Evolutionary conservation across 2,329 filamentous ascomycete genomes (phyloP).

Genomic region (Bipolaris gigantea): DNA sequence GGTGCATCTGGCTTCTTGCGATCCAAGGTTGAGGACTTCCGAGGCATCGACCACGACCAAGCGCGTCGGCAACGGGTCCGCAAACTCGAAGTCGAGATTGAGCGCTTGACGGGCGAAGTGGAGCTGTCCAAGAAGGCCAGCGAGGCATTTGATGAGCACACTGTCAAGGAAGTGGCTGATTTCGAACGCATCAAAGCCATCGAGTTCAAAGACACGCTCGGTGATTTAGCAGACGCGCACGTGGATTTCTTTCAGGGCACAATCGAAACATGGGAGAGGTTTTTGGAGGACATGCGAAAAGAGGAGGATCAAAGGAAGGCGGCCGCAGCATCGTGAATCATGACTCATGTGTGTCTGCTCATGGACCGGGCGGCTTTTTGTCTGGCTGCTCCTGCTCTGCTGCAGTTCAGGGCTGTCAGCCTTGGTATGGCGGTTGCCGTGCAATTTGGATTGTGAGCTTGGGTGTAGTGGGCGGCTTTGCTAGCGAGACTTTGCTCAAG

Average conservation of each 20-base stretch:
- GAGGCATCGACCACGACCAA: constrained; percentile 95
- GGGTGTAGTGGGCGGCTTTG: background rate
- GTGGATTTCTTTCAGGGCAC: constrained; percentile 82
- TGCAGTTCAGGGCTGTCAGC: background rate
- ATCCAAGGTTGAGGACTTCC: constrained; percentile 93
- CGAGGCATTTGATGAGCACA: constrained; percentile 94
- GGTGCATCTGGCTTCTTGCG: constrained; percentile 86
- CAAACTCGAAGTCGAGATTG: constrained; percentile 89
- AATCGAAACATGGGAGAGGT: constrained; percentile 83
- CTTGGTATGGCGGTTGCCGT: background rate
- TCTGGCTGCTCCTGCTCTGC: background rate
- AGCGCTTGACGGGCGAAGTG: constrained; percentile 82
- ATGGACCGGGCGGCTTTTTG: background rate
- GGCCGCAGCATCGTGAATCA: constrained; percentile 24
- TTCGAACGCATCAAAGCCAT: constrained; percentile 96
- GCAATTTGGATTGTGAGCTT: background rate
- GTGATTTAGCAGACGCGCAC: constrained; percentile 80
- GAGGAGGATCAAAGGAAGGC: constrained; percentile 52
- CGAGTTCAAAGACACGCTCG: constrained; percentile 87
- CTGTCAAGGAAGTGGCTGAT: constrained; percentile 86
- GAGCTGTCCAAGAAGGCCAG: constrained; percentile 83
- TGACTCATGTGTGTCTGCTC: background rate
- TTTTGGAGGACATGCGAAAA: constrained; percentile 84
- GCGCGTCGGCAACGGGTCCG: constrained; percentile 81
- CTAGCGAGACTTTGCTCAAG: background rate